Evolutionary conservation across 1,284 basidiomycete genomes (phyloP).

Genomic region (Leccinum fallax): DNA sequence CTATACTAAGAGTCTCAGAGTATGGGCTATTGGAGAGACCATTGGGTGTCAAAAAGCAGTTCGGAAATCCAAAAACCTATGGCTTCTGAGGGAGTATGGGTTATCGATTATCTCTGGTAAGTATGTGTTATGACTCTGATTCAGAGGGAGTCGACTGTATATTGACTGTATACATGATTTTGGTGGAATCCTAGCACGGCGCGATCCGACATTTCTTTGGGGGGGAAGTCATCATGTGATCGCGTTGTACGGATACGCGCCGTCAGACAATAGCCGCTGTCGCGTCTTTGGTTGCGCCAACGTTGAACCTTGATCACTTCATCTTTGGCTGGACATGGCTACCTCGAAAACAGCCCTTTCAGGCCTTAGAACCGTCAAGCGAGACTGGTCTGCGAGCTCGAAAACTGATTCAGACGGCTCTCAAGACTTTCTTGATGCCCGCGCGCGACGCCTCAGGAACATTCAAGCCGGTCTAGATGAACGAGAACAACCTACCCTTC

Average conservation of each 20-base stretch:
- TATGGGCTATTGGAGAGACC: no score
- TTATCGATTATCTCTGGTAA: no score
- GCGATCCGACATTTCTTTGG: not conserved
- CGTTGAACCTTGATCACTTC: not conserved
- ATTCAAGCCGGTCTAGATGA: slow-evolving; percentile 46
- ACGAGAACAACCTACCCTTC: slow-evolving; percentile 13
- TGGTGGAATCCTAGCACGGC: no score
- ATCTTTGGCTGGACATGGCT: slow-evolving; percentile 33
- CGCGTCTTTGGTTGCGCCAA: not conserved
- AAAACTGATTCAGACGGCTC: slow-evolving; percentile 35
- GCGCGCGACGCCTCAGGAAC: slow-evolving; percentile 51
- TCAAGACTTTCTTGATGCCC: slow-evolving; percentile 36
- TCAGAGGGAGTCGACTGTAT: no score
- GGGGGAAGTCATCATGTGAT: not conserved
- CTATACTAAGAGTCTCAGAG: no score
- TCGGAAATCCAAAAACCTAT: no score
- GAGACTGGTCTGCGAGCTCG: slow-evolving; percentile 48
- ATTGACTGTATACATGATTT: no score
- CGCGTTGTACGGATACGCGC: not conserved
- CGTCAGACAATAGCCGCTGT: not conserved
- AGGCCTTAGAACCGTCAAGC: slow-evolving; percentile 46
- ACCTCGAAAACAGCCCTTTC: slow-evolving; percentile 42
- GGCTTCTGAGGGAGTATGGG: no score
- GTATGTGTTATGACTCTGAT: no score
- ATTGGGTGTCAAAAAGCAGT: no score